Evolutionary conservation across 139 green algal species (phyloP).

Genomic region (Chlamydomonas sp.): DNA sequence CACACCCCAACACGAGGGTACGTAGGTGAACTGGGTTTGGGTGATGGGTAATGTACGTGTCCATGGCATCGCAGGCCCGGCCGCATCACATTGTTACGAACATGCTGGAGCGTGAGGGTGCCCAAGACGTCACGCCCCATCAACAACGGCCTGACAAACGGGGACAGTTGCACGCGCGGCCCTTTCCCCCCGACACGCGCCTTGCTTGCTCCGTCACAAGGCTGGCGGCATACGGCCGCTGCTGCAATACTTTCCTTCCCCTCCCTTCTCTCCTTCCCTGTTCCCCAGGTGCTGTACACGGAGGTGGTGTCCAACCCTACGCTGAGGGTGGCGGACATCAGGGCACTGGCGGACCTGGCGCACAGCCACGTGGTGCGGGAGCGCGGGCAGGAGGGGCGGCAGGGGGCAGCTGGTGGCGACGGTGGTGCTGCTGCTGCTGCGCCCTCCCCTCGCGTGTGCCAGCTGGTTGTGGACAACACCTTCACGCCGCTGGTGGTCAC

Average conservation of each 20-base stretch:
- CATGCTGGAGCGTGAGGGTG: no score
- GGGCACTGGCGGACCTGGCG: slow-evolving; percentile 57
- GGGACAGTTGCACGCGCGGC: not conserved
- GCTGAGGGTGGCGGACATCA: slow-evolving; percentile 74
- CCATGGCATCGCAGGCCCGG: no score
- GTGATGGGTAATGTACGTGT: no score
- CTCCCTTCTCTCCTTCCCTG: no score
- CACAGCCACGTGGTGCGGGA: slow-evolving; percentile 37
- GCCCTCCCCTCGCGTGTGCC: not conserved
- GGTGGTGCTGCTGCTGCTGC: no score
- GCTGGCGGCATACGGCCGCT: not conserved
- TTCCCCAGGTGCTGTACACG: slow-evolving; percentile 64
- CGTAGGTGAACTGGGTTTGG: not conserved
- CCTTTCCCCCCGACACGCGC: not conserved
- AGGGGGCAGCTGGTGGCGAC: no score
- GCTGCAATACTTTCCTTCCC: not conserved
- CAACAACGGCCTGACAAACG: no score
- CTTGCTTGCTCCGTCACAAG: not conserved
- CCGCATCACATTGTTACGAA: no score
- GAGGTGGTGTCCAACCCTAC: slow-evolving; percentile 79
- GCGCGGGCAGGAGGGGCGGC: no score
- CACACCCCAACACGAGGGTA: slow-evolving; percentile 51
- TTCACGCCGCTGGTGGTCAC: slow-evolving; percentile 74
- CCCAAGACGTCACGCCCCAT: no score
- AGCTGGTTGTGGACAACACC: slow-evolving; percentile 86